These are phyloP conservation scores for Starmerella tilneyi DNA, from an alignment of 805 yeast species.

Conservation along the genomic window DNA sequence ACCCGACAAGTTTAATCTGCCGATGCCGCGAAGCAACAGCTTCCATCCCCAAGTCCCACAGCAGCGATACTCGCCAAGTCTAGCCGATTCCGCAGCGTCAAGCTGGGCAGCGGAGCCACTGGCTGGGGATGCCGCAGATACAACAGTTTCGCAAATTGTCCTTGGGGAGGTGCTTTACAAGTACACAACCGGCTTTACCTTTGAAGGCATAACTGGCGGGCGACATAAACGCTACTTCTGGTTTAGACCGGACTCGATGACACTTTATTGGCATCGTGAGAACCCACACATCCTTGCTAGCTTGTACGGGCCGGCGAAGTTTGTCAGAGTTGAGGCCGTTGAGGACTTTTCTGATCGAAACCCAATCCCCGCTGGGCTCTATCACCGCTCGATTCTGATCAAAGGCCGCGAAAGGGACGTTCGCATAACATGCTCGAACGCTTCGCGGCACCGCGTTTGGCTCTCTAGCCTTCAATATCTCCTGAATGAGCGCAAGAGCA, in stretches of 20 bases:
- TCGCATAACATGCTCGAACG: slow-evolving; percentile 76
- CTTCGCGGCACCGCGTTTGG: slow-evolving; percentile 88
- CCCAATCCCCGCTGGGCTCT: slow-evolving; percentile 63
- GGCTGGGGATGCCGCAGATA: slow-evolving; percentile 42
- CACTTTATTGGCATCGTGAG: slow-evolving; percentile 76
- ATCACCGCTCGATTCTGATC: slow-evolving; percentile 71
- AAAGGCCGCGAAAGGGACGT: slow-evolving; percentile 56
- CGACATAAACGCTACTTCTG: slow-evolving; percentile 91
- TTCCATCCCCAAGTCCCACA: not conserved
- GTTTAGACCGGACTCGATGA: slow-evolving; percentile 89
- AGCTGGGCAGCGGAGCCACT: slow-evolving; percentile 9
- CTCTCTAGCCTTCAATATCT: slow-evolving; percentile 53
- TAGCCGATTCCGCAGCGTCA: slow-evolving; percentile 5
- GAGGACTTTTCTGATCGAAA: slow-evolving; percentile 74
- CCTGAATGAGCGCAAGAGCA: slow-evolving; percentile 1
- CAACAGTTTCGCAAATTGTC: slow-evolving; percentile 77
- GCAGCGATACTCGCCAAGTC: not conserved
- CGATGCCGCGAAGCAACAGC: slow-evolving; percentile 3
- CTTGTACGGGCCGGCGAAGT: slow-evolving; percentile 51
- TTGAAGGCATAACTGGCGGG: slow-evolving; percentile 52
- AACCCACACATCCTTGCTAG: slow-evolving; percentile 66
- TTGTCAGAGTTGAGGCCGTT: slow-evolving; percentile 69
- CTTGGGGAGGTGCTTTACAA: slow-evolving; percentile 86
- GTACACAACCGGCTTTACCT: slow-evolving; percentile 67
- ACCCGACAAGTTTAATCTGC: not conserved